These are phyloP conservation scores for Phytophthora europaea DNA, from an alignment of 352 stramenopile species.

Conservation along the genomic window DNA sequence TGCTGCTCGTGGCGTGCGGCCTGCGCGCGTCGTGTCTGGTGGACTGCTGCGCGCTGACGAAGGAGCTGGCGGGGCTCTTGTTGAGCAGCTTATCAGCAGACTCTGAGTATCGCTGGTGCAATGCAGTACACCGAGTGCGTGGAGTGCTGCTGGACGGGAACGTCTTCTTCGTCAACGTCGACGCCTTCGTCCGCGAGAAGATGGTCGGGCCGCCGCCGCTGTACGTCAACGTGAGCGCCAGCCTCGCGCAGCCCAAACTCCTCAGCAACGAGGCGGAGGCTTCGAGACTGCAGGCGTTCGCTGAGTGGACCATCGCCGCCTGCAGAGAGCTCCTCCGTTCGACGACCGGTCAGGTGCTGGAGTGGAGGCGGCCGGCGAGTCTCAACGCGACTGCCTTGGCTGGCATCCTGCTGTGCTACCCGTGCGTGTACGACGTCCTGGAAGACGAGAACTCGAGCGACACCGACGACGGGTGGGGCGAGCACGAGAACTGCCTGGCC, in stretches of 20 bases:
- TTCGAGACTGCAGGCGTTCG: conserved; percentile 17
- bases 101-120: background rate
- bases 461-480: conserved; percentile 29
- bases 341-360: conserved; percentile 16
- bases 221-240: conserved; percentile 50
- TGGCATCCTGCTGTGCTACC: conserved; percentile 57
- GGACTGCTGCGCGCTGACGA: conserved; percentile 49
- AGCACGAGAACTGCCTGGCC: conserved; percentile 62
- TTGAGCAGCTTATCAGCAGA: conserved; percentile 24
- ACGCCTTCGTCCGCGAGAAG: conserved; percentile 47
- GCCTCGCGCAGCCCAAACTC: conserved; percentile 17
- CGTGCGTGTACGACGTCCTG: conserved; percentile 50
- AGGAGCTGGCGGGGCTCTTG: conserved; percentile 30
- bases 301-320: conserved; percentile 16
- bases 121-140: conserved; percentile 19
- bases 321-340: conserved; percentile 34
- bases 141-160: conserved; percentile 50
- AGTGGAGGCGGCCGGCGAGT: conserved; percentile 16
- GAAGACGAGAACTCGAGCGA: conserved; percentile 1
- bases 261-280: background rate
- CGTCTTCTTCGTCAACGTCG: conserved; percentile 55
- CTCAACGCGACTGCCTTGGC: conserved; percentile 47
- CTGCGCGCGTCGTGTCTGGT: conserved; percentile 55
- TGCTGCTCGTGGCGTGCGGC: conserved; percentile 49
- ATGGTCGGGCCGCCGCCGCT: conserved; percentile 34